These are phyloP conservation scores for Paraphoma chrysanthemicola DNA, from an alignment of 2,329 filamentous ascomycete species.

Conservation along the genomic window DNA sequence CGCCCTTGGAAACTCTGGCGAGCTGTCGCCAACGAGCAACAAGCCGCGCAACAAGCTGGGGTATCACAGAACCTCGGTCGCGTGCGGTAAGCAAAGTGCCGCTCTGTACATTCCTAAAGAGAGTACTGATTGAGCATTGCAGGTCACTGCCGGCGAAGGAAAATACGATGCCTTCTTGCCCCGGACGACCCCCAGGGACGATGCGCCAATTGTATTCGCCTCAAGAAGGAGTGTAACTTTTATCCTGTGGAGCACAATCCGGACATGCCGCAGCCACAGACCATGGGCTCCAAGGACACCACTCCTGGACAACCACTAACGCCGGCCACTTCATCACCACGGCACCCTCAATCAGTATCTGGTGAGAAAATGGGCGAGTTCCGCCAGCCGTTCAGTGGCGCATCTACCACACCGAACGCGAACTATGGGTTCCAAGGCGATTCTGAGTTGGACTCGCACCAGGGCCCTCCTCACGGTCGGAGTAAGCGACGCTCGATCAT, in stretches of 20 bases:
- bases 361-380: constrained; percentile 44
- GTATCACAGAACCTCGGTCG: constrained; percentile 93
- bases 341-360: constrained; percentile 27
- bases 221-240: constrained; percentile 95
- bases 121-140: constrained; percentile 26
- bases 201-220: constrained; percentile 89
- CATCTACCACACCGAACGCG: constrained; percentile 18
- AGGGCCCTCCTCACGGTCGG: constrained; percentile 26
- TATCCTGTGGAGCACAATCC: constrained; percentile 82
- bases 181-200: constrained; percentile 75
- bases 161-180: constrained; percentile 87
- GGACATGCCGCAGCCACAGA: constrained; percentile 55
- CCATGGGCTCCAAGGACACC: constrained; percentile 53
- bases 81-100: constrained; percentile 78
- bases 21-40: constrained; percentile 61
- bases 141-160: constrained; percentile 92
- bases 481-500: constrained; percentile 25
- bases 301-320: constrained; percentile 51
- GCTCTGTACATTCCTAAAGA: background rate
- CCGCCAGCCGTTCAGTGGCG: constrained; percentile 30
- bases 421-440: constrained; percentile 36
- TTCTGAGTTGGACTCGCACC: constrained; percentile 34
- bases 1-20: constrained; percentile 45
- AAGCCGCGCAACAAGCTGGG: constrained; percentile 90
- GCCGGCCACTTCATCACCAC: constrained; percentile 59